These are phyloP conservation scores for Kwoniella shivajii DNA, from an alignment of 1,284 basidiomycete species.

Conservation along the genomic window DNA sequence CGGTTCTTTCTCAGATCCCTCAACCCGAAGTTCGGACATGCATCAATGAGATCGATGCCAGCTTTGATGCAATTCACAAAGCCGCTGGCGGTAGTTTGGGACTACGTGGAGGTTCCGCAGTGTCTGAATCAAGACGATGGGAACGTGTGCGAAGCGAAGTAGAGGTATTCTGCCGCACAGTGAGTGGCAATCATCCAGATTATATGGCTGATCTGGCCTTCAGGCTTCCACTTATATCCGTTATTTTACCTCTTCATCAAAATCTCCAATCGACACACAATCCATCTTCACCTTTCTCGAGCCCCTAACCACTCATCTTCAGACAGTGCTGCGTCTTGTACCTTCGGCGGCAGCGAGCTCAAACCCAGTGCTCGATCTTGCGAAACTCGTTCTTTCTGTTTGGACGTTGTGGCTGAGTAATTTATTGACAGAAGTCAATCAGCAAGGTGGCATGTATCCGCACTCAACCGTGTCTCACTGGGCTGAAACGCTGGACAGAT, in stretches of 20 bases:
- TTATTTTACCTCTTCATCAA: slow-evolving; percentile 32
- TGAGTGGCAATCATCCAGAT: slow-evolving; percentile 19
- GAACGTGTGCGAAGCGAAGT: slow-evolving; percentile 34
- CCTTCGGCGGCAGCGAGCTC: slow-evolving; percentile 17
- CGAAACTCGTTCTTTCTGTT: slow-evolving; percentile 31
- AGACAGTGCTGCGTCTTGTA: slow-evolving; percentile 33
- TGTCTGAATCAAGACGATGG: slow-evolving; percentile 29
- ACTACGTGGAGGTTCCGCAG: not conserved
- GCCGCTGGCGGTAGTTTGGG: slow-evolving; percentile 8
- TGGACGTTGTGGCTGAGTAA: slow-evolving; percentile 41
- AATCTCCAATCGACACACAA: slow-evolving; percentile 23
- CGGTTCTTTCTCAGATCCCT: slow-evolving; percentile 40
- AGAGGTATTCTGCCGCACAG: slow-evolving; percentile 32
- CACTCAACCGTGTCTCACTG: slow-evolving; percentile 36
- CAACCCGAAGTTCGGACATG: slow-evolving; percentile 41
- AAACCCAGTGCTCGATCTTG: slow-evolving; percentile 35
- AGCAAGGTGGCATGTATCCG: slow-evolving; percentile 47
- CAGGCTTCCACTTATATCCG: slow-evolving; percentile 46
- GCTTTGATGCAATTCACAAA: slow-evolving; percentile 23
- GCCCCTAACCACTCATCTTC: slow-evolving; percentile 32
- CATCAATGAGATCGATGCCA: slow-evolving; percentile 35
- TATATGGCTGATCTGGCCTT: slow-evolving; percentile 8
- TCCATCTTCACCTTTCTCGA: slow-evolving; percentile 41
- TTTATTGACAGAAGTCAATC: slow-evolving; percentile 44
- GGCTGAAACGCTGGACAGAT: slow-evolving; percentile 35